A percentile compares a stretch with the other conserved stretches of the same genome.
Conservation (phyloP, 202 grass and related monocot genomes). For the Setaria viridis region DNA sequence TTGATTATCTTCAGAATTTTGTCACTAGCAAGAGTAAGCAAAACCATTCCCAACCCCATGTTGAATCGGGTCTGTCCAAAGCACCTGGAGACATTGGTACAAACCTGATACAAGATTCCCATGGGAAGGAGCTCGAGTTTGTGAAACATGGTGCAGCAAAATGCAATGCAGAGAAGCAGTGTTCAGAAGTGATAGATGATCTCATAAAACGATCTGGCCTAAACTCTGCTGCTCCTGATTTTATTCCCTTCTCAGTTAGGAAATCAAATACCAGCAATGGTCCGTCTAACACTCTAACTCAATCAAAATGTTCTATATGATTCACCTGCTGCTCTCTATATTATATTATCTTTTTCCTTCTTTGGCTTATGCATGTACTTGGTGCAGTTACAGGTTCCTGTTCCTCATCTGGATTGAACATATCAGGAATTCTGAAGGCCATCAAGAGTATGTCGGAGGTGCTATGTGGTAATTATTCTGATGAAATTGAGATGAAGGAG, state of each 20-base stretch:
- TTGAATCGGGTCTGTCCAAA: slow-evolving; percentile 13
- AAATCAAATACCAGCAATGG: slow-evolving; percentile 42
- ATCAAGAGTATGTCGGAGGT: slow-evolving; percentile 54
- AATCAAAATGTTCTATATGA: slow-evolving; percentile 29
- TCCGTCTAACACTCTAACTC: slow-evolving; percentile 17
- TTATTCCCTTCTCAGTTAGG: slow-evolving; percentile 45
- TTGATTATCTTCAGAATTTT: slow-evolving; percentile 29
- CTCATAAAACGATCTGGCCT: slow-evolving; percentile 43
- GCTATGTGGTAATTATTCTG: slow-evolving; percentile 48
- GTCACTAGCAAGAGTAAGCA: slow-evolving; percentile 32
- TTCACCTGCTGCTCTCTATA: slow-evolving; percentile 17
- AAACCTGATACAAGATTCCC: slow-evolving; percentile 22
- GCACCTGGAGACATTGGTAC: slow-evolving; percentile 39
- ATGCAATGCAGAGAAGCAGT: slow-evolving; percentile 25
- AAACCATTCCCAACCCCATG: slow-evolving; percentile 19
- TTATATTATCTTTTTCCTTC: slow-evolving; percentile 16
- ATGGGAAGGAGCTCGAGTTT: slow-evolving; percentile 40
- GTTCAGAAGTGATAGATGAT: slow-evolving; percentile 34
- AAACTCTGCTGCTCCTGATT: slow-evolving; percentile 54
- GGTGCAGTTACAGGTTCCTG: slow-evolving; percentile 42
- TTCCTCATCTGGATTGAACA: slow-evolving; percentile 38
- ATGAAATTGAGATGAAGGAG: slow-evolving; percentile 50
- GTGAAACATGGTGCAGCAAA: slow-evolving; percentile 18
- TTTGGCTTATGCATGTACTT: slow-evolving; percentile 18
- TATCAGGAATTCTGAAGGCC: slow-evolving; percentile 50